Base-by-base conservation (phyloP, 2,329 filamentous ascomycete genomes). In the Ophiocordyceps polyrhachis-furcata region DNA sequence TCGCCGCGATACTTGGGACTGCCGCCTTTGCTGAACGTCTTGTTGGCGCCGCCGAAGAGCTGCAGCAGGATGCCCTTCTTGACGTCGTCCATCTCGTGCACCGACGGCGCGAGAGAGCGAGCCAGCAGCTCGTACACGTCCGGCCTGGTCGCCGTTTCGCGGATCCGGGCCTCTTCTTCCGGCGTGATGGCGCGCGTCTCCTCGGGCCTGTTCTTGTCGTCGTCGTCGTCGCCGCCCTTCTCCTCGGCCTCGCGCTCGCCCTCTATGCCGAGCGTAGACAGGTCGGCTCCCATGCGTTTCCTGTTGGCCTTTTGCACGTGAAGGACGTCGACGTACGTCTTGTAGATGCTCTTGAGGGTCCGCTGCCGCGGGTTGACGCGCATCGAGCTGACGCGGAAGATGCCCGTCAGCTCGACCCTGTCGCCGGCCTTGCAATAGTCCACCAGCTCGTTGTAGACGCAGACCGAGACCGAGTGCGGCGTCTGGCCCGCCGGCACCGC, bases 361-460 rank as follows among this genome's bases (percentile, higher is more conserved):
- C 91, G 74, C 65, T 95, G 88, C 19, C 88, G 81, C 20, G 91
- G 89, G 58, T 96, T 98, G 49, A 96, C 79, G 19, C 91, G 81
- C 44, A 98, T 87, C 42, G 89, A 85, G 52, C 84, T 94, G 58
- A 87, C 87, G 50, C 91, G 82, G 74, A 96, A 98, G 53, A 98
- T 93, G 55, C 91, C 91, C 8, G 91, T 98, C 47, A 98, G 81
- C 62, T 94, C 81, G 35, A 98, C 81, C 47, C 91, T 79, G 61
- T 98, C 91, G 76, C 91, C 91, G 44, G 91, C 91, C 62, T 95
- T 96, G 72, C 91, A 96, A 46, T 94, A 81, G 64, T 98, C 91
- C 1, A 98, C 93, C 44, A 98, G 70, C 60, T 98, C 91, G 56
- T 96, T 89, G 60, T 98, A 96, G 13, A 88, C 85, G 56, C 89